Percentiles rank a stretch among this genome's conserved stretches.
Evolutionary conservation across 805 yeast species (phyloP).

Genomic region (Isabelozyma pseudorhagii): DNA sequence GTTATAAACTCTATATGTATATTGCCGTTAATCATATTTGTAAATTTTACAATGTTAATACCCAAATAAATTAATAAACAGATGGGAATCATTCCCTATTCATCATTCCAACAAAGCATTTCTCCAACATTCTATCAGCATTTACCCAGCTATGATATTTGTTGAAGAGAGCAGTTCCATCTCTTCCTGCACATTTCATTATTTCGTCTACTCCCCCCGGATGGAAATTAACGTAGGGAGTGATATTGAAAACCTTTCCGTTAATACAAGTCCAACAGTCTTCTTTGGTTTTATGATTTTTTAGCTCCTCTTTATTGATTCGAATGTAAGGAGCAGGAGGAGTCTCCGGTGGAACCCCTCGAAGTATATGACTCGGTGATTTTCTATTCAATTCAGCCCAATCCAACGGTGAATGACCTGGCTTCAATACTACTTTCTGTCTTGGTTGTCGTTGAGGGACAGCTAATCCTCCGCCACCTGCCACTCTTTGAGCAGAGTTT

Average conservation of each 20-base stretch:
- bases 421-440: slow-evolving; percentile 59
- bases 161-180: slow-evolving; percentile 74
- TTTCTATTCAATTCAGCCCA: slow-evolving; percentile 66
- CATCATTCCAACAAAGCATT: slow-evolving; percentile 67
- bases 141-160: slow-evolving; percentile 76
- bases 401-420: slow-evolving; percentile 84
- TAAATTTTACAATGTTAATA: background rate
- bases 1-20: background rate
- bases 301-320: slow-evolving; percentile 56
- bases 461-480: slow-evolving; percentile 7
- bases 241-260: slow-evolving; percentile 82
- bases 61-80: background rate
- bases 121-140: slow-evolving; percentile 74
- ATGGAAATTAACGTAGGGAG: slow-evolving; percentile 79
- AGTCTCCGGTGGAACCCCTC: slow-evolving; percentile 49
- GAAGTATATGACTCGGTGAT: slow-evolving; percentile 42
- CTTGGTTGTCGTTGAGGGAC: slow-evolving; percentile 14
- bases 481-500: slow-evolving; percentile 35
- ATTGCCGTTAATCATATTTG: background rate
- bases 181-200: slow-evolving; percentile 76
- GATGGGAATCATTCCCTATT: background rate
- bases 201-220: slow-evolving; percentile 90
- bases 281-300: slow-evolving; percentile 50
- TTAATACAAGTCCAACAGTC: slow-evolving; percentile 87
- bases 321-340: slow-evolving; percentile 51